Evolutionary conservation across 164 flowering plant genomes (phyloP).

Genomic region (Houttuynia cordata): DNA sequence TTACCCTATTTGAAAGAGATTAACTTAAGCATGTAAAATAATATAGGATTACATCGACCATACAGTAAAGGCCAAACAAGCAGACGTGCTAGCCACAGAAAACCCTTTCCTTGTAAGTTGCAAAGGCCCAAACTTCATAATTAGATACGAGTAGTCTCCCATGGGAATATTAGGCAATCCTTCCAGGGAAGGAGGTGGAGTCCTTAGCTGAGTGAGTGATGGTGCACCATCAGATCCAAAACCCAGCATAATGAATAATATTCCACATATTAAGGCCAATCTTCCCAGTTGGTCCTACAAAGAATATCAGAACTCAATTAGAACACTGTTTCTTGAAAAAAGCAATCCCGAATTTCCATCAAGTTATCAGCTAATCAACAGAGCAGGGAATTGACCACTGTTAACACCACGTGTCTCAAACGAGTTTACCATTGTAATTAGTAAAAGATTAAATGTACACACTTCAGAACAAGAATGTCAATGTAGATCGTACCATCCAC

Average conservation of each 20-base stretch:
- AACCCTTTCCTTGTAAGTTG: constrained; percentile 86
- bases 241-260: constrained; percentile 71
- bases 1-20: not conserved
- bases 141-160: constrained; percentile 63
- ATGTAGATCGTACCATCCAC: constrained; percentile 53
- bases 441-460: too few relatives aligned
- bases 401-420: not conserved
- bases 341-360: not conserved
- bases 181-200: constrained; percentile 59
- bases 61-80: constrained; percentile 84
- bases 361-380: not conserved
- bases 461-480: not conserved
- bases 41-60: constrained; percentile 7
- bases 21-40: too few relatives aligned
- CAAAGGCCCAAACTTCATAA: constrained; percentile 77
- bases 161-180: constrained; percentile 61
- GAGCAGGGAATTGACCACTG: not conserved
- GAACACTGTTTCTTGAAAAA: not conserved
- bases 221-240: constrained; percentile 78
- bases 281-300: constrained; percentile 93
- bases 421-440: too few relatives aligned
- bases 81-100: constrained; percentile 78
- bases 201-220: constrained; percentile 58
- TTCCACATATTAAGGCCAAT: constrained; percentile 63
- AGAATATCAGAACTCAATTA: constrained; percentile 7